Evolutionary conservation across 176 grass and related monocot species (phyloP), one percentile per base, ranked within the genome.

Genomic region (Cymbopogon citratus): DNA sequence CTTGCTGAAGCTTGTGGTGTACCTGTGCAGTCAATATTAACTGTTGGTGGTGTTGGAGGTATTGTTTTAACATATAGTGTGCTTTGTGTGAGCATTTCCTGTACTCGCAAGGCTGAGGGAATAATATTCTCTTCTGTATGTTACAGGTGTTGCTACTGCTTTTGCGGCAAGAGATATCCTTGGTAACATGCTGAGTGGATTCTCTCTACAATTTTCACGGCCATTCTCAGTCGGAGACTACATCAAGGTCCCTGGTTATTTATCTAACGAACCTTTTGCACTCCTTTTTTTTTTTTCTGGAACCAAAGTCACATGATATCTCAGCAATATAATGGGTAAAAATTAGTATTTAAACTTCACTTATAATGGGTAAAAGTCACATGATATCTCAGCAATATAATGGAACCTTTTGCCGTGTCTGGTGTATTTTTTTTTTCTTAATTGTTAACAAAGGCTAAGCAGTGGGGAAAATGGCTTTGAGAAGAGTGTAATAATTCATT

Each of bases 31-130:
- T 92, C 93, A 78, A 85, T 92, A 83, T 63, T 92, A 43, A 90
- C 93, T 44, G 93, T 96, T 86, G 88, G 93, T 68, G 87, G 93
- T 63, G 73, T 96, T 40, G 90, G 93, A 96, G 90, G 93, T 95
- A 88, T 60, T 60, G 2, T 70, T 62, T 72, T 66, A 82, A 13
- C 27, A 68, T 21, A 2, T 23, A 63, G 2, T 49, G 16, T 66
- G 31, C 13, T 63, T 41, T 6, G 66, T 66, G n/a, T 48, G 10
- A 79, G 2, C 26, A 48, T 78, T 63, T 46, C 15, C 29, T 78
- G 15, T 13, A 29, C 15, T 7, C 18, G 15, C 15, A 15, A 15
- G 5, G 18, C 19, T 21, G 6, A 54, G 19, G 48, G 19, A n/a
- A 54, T 75, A 41, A 80, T 26, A 46, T 26, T 29, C 63, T 84